These are phyloP conservation scores for Skeletonema marinoi DNA, from an alignment of 108 stramenopile species.

Conservation along the genomic window DNA sequence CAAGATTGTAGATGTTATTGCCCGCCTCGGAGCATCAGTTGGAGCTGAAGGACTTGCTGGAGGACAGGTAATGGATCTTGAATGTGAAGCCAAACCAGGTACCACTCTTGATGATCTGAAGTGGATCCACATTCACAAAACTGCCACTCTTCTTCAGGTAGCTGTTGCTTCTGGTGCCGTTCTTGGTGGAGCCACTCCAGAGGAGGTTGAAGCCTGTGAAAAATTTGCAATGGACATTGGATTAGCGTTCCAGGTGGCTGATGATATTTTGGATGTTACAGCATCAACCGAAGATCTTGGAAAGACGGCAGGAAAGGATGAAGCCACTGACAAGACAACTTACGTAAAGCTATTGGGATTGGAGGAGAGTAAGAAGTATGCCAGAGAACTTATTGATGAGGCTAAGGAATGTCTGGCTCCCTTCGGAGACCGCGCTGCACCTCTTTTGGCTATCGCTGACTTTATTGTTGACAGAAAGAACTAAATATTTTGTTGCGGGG, in stretches of 20 bases:
- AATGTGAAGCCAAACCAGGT: slow-evolving; percentile 91
- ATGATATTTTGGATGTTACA: slow-evolving; percentile 97
- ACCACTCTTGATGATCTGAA: slow-evolving; percentile 90
- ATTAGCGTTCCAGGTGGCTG: slow-evolving; percentile 96
- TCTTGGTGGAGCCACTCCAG: slow-evolving; percentile 88
- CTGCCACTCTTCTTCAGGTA: slow-evolving; percentile 90
- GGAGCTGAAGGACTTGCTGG: slow-evolving; percentile 93
- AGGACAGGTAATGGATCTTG: slow-evolving; percentile 95
- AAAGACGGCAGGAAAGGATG: slow-evolving; percentile 96
- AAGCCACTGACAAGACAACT: slow-evolving; percentile 91
- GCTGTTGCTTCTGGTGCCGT: slow-evolving; percentile 92
- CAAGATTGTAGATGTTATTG: slow-evolving; percentile 85
- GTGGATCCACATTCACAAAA: slow-evolving; percentile 98
- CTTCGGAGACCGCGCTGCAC: slow-evolving; percentile 87
- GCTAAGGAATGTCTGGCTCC: slow-evolving; percentile 86
- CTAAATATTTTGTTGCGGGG: slow-evolving; percentile 40
- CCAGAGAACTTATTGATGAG: slow-evolving; percentile 81
- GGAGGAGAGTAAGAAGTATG: slow-evolving; percentile 90
- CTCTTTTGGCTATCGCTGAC: slow-evolving; percentile 90
- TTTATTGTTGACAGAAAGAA: slow-evolving; percentile 94
- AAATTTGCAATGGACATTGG: slow-evolving; percentile 94
- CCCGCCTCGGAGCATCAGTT: slow-evolving; percentile 87
- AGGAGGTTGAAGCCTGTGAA: slow-evolving; percentile 89
- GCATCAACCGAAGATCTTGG: slow-evolving; percentile 93
- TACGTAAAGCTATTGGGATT: slow-evolving; percentile 93